A percentile compares a stretch with the other conserved stretches of the same genome.
These are phyloP conservation scores for Gliomastix tumulicola DNA, from an alignment of 2,329 filamentous ascomycete genomes.

Conservation along the genomic window DNA sequence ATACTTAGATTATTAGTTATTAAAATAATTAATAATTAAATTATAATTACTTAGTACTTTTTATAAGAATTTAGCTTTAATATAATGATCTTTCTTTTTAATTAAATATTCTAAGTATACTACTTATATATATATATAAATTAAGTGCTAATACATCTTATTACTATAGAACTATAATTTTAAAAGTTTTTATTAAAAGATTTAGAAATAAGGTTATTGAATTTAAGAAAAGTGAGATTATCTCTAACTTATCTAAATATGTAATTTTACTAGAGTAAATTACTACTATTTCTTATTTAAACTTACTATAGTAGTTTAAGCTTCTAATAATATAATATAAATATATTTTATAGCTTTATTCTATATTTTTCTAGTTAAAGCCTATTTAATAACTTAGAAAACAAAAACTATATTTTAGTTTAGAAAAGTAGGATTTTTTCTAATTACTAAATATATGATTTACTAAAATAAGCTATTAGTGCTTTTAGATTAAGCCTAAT, in stretches of 20 bases:
- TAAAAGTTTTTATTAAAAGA: too few species aligned
- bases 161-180: too few species aligned
- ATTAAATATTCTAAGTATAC: background rate
- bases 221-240: background rate
- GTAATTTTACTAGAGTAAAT: too few species aligned
- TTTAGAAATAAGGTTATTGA: background rate
- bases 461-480: too few species aligned
- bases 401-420: background rate
- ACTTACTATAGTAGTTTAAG: too few species aligned
- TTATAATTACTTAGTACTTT: too few species aligned
- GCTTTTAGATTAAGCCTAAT: too few species aligned
- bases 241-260: background rate
- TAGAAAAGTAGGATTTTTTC: background rate
- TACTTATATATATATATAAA: background rate
- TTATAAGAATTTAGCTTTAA: too few species aligned
- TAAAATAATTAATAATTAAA: too few species aligned
- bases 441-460: constrained; percentile 3
- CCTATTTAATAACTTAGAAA: background rate
- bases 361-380: background rate
- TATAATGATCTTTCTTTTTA: background rate
- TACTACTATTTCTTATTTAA: too few species aligned
- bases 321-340: background rate
- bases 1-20: too few species aligned
- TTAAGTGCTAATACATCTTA: too few species aligned
- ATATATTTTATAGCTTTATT: background rate